A percentile compares a stretch with the other conserved stretches of the same genome.
Evolutionary conservation across 495 filamentous ascomycete species (phyloP).

Genomic region (Penicillium lividum): DNA sequence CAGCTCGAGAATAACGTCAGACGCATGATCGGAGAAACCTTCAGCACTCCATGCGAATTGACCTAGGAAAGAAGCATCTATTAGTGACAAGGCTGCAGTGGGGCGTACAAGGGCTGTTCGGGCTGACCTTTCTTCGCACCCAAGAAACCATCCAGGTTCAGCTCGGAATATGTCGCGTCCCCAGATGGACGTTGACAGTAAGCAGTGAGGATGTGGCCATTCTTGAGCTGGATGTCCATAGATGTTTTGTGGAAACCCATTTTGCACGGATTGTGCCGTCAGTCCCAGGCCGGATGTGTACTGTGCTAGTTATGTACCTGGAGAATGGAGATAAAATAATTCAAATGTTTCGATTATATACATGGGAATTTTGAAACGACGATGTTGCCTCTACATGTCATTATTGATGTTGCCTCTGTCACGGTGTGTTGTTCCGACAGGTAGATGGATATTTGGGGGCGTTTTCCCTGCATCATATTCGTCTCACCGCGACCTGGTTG

Average conservation of each 20-base stretch:
- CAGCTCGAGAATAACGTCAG: conserved; percentile 19
- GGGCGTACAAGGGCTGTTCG: not conserved
- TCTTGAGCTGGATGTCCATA: conserved; percentile 25
- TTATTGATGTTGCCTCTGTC: not conserved
- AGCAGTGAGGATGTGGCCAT: conserved; percentile 24
- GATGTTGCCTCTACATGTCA: not conserved
- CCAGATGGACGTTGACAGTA: conserved; percentile 25
- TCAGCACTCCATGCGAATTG: conserved; percentile 25
- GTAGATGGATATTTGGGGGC: not conserved
- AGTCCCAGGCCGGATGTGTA: not conserved
- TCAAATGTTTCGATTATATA: not conserved
- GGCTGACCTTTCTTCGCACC: conserved; percentile 25
- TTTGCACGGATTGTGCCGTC: not conserved
- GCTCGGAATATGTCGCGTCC: conserved; percentile 25
- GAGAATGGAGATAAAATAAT: not conserved
- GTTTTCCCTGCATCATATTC: conserved; percentile 26
- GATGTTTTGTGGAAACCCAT: conserved; percentile 34
- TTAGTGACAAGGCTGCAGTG: not conserved
- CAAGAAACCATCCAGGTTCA: conserved; percentile 25
- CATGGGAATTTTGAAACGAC: not conserved
- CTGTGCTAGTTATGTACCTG: not conserved
- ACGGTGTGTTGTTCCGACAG: not conserved
- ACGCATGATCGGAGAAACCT: conserved; percentile 16
- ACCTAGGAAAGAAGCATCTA: conserved; percentile 9
- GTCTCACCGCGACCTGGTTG: conserved; percentile 21